phyloP scores from a whole-genome alignment of 78 protist species.

The Polysphondylium violaceum region DNA sequence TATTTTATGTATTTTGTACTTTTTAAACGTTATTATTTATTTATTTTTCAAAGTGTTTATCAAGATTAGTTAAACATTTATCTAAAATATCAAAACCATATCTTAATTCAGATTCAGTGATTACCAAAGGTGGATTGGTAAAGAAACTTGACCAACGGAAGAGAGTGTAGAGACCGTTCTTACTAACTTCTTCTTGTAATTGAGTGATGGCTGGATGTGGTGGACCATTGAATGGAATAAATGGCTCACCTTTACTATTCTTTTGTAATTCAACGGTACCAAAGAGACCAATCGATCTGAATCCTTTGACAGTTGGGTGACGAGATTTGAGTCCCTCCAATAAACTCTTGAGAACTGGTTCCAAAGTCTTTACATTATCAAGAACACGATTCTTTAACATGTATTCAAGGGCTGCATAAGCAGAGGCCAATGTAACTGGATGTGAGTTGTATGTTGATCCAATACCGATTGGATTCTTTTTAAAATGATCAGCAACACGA shows the following conservation, averaged over 20 bases:
- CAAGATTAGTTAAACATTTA: constrained; percentile 48
- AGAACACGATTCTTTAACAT: constrained; percentile 44
- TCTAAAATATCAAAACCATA: constrained; percentile 73
- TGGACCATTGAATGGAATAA: constrained; percentile 66
- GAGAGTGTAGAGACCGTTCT: constrained; percentile 73
- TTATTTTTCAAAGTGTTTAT: constrained; percentile 81
- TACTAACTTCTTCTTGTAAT: constrained; percentile 44
- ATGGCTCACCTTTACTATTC: constrained; percentile 69
- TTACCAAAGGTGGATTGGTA: constrained; percentile 79
- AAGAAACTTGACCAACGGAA: constrained; percentile 58
- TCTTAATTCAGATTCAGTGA: constrained; percentile 69
- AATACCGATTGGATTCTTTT: constrained; percentile 59
- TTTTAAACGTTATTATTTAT: too few relatives aligned
- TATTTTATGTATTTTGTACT: too few relatives aligned
- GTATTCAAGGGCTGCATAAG: constrained; percentile 78
- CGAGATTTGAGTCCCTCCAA: constrained; percentile 40
- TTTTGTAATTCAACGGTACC: constrained; percentile 80
- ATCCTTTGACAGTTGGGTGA: constrained; percentile 69
- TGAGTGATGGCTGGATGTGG: constrained; percentile 67
- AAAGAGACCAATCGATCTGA: constrained; percentile 69
- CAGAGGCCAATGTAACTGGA: constrained; percentile 85
- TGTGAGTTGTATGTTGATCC: constrained; percentile 86
- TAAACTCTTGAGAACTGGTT: constrained; percentile 47
- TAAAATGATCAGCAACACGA: constrained; percentile 53
- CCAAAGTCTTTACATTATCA: constrained; percentile 64